A percentile compares a stretch with the other conserved stretches of the same genome.
Evolutionary conservation across 768 basidiomycete species (phyloP).

Genomic region (Leccinum aurantiacum): DNA sequence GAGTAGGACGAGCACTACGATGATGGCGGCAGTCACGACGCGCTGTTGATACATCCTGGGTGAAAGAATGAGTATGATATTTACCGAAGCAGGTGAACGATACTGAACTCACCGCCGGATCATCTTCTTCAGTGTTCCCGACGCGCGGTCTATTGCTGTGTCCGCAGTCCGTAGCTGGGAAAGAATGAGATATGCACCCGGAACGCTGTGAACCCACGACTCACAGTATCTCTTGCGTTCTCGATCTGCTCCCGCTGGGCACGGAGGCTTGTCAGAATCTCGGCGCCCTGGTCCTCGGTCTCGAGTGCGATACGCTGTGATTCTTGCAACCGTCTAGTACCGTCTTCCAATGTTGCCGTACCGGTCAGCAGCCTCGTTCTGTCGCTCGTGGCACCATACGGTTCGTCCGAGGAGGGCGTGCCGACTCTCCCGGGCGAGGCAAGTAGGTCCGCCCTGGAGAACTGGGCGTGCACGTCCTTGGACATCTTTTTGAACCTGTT

Average conservation of each 20-base stretch:
- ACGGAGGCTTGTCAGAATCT: constrained; percentile 83
- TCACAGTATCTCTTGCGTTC: constrained; percentile 84
- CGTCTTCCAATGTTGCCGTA: constrained; percentile 78
- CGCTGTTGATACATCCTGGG: constrained; percentile 96
- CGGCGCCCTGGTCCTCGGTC: constrained; percentile 94
- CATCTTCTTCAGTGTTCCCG: constrained; percentile 93
- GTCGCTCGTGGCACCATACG: constrained; percentile 69
- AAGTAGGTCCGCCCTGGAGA: constrained; percentile 78
- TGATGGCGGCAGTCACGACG: constrained; percentile 82
- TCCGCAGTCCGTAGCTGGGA: constrained; percentile 82
- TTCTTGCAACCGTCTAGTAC: constrained; percentile 81
- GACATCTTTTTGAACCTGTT: constrained; percentile 77
- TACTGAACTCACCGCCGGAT: constrained; percentile 72
- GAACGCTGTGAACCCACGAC: constrained; percentile 21
- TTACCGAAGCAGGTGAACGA: constrained; percentile 2
- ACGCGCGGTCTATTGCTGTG: constrained; percentile 85
- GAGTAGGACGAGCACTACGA: constrained; percentile 79
- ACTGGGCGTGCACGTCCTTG: constrained; percentile 68
- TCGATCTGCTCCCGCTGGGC: constrained; percentile 93
- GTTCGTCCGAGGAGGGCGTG: constrained; percentile 67
- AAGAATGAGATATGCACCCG: neutral
- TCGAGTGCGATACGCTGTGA: constrained; percentile 92
- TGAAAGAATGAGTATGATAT: constrained; percentile 22
- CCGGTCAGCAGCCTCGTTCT: constrained; percentile 79
- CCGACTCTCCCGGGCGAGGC: constrained; percentile 41